Percentiles rank a stretch among this genome's conserved stretches.
Evolutionary conservation across 2,329 filamentous ascomycete species (phyloP).

Genomic region (Aspergillus nomiae): DNA sequence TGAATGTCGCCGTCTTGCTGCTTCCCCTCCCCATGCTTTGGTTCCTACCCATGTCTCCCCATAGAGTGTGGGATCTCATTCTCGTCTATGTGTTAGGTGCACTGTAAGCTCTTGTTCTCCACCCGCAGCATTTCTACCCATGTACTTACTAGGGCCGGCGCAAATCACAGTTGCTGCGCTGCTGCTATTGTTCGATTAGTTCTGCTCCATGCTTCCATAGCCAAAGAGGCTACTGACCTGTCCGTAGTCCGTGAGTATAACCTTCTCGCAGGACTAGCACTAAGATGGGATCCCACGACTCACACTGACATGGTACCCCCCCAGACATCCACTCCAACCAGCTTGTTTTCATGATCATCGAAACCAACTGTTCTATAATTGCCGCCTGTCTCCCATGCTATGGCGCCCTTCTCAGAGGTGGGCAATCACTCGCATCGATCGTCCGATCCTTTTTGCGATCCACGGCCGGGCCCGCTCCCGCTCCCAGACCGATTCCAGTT

Average conservation of each 20-base stretch:
- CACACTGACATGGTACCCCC: background rate
- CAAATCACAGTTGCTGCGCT: background rate
- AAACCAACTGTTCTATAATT: background rate
- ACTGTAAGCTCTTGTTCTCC: background rate
- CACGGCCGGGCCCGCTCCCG: background rate
- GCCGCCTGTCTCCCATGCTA: background rate
- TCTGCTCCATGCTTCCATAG: background rate
- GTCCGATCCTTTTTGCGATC: background rate
- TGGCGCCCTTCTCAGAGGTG: background rate
- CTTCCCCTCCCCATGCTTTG: background rate
- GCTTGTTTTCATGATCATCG: background rate
- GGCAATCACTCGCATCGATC: background rate
- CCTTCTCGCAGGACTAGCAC: background rate
- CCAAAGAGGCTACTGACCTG: background rate
- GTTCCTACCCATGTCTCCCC: background rate
- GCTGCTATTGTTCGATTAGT: background rate
- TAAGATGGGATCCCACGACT: background rate
- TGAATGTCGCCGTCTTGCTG: background rate
- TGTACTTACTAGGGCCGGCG: background rate
- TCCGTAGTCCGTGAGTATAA: background rate
- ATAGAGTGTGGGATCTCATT: background rate
- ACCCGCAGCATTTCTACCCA: background rate
- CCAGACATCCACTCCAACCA: background rate
- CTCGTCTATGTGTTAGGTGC: background rate
- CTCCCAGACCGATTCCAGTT: background rate